Percentiles rank a stretch among this genome's conserved stretches.
Conservation (phyloP, 176 grass and related monocot species). For the Oryza glaberrima region DNA sequence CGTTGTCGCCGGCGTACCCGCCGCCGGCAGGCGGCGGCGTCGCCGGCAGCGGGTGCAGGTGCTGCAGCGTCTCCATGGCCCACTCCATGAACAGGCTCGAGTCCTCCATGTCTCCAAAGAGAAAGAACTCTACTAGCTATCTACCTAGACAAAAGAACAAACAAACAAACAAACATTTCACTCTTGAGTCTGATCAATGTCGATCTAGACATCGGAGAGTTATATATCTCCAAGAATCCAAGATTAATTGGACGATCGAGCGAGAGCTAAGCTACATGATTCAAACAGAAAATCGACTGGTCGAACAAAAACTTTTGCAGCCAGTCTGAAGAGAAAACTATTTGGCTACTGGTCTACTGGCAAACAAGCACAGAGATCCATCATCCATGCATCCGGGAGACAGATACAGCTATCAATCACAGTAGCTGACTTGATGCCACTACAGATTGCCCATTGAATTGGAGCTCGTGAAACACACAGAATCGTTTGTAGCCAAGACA, state of each 20-base stretch:
- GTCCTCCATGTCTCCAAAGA: constrained; percentile 19
- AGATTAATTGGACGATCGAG: not conserved
- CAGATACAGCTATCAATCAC: not conserved
- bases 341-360: not conserved
- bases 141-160: not conserved
- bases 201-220: not conserved
- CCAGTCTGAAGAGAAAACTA: not conserved
- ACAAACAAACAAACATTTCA: not conserved
- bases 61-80: constrained; percentile 42
- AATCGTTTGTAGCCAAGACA: not conserved
- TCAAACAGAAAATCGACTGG: not conserved
- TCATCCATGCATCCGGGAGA: not conserved
- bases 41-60: constrained; percentile 14
- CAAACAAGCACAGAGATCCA: constrained; percentile 10
- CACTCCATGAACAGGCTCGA: constrained; percentile 44
- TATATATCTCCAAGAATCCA: not conserved
- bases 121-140: no score
- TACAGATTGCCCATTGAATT: not conserved
- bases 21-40: not conserved
- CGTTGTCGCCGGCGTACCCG: not conserved
- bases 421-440: not conserved
- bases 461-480: not conserved
- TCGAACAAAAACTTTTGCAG: not conserved
- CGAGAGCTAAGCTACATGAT: not conserved
- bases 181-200: not conserved